Conservation (phyloP, 805 yeast species). For the Lipomyces orientalis region DNA sequence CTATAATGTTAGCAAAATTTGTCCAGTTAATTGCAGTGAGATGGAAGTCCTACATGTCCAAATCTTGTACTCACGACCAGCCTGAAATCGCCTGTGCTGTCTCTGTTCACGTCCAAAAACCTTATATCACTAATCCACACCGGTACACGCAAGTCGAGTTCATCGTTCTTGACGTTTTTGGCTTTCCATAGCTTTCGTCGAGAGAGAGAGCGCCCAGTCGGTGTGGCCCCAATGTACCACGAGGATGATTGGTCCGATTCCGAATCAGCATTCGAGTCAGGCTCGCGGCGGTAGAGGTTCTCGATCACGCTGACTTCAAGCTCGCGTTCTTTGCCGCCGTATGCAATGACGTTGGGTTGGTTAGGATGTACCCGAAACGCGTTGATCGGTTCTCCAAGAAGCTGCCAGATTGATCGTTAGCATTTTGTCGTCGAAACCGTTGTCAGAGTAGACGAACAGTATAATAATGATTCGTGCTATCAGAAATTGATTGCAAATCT, state of each 20-base stretch:
- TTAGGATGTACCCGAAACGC: conserved; percentile 57
- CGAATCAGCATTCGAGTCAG: neutral
- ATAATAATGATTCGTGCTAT: conserved; percentile 11
- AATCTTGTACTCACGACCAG: conserved; percentile 71
- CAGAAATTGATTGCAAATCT: conserved; percentile 40
- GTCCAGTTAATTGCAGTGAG: neutral
- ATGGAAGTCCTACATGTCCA: conserved; percentile 53
- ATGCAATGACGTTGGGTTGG: conserved; percentile 64
- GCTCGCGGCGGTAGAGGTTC: conserved; percentile 13
- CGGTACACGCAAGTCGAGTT: conserved; percentile 79
- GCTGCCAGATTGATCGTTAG: conserved; percentile 33
- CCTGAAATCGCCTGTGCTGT: conserved; percentile 50
- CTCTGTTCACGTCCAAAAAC: conserved; percentile 49
- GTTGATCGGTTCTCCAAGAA: conserved; percentile 55
- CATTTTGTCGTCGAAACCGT: neutral
- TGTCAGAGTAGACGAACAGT: conserved; percentile 9
- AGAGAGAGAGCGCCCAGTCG: conserved; percentile 11
- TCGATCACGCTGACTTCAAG: conserved; percentile 48
- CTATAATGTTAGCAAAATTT: neutral
- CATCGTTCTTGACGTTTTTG: conserved; percentile 81
- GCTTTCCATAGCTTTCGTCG: conserved; percentile 60
- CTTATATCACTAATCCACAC: conserved; percentile 72
- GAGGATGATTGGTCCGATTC: neutral
- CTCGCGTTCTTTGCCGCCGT: conserved; percentile 87
- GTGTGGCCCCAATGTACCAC: conserved; percentile 16